Percentiles rank a stretch among this genome's conserved stretches.
Evolutionary conservation across 441 rosid species (phyloP).

Genomic region (Francoa sonchifolia): DNA sequence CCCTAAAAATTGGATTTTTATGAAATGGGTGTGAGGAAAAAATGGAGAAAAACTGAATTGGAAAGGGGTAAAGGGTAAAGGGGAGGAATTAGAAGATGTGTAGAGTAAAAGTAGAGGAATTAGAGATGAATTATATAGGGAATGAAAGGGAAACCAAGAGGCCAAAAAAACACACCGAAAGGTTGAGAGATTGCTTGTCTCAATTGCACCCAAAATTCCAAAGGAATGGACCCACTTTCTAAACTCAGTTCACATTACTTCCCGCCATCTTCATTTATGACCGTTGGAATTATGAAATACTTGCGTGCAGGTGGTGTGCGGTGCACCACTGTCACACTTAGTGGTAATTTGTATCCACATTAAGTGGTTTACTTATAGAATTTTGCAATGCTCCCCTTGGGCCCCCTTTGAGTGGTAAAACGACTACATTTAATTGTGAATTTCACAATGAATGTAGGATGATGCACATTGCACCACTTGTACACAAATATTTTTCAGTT

Average conservation of each 20-base stretch:
- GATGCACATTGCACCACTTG: no score
- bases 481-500: no score
- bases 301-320: not conserved
- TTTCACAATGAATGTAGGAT: no score
- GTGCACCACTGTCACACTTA: not conserved
- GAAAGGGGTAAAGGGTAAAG: slow-evolving; percentile 3
- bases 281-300: no score
- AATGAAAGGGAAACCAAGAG: slow-evolving; percentile 4
- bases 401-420: no score
- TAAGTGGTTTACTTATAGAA: no score
- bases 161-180: slow-evolving; percentile 46
- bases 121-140: slow-evolving; percentile 22
- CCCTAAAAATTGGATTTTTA: slow-evolving; percentile 1
- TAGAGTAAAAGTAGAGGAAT: slow-evolving; percentile 25
- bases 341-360: not conserved
- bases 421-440: no score
- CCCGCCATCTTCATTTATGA: slow-evolving; percentile 26
- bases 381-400: no score
- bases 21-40: not conserved
- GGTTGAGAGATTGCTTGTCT: slow-evolving; percentile 40
- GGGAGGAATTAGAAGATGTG: slow-evolving; percentile 11
- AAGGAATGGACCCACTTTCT: slow-evolving; percentile 30
- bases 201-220: slow-evolving; percentile 44
- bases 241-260: slow-evolving; percentile 19
- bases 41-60: not conserved